Evolutionary conservation across 139 green algal genomes (phyloP).

Genomic region (Picochlorum sp.): DNA sequence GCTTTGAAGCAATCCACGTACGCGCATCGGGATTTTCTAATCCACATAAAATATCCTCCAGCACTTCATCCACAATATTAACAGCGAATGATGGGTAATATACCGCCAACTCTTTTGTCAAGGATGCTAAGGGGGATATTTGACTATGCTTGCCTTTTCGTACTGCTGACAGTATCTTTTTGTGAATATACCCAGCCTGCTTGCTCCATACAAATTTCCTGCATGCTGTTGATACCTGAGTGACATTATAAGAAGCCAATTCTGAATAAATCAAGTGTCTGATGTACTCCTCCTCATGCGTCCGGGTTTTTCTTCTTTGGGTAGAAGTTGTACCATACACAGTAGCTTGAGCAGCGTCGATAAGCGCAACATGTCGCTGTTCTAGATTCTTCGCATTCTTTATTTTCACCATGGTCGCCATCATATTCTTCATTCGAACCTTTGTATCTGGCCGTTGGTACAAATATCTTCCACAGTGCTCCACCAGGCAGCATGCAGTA

Average conservation of each 20-base stretch:
- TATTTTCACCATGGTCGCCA: conserved; percentile 80
- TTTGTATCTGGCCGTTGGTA: conserved; percentile 56
- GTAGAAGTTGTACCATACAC: conserved; percentile 9
- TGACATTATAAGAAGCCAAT: conserved; percentile 24
- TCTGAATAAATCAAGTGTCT: conserved; percentile 74
- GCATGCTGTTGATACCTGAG: too few species aligned
- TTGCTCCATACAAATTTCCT: conserved; percentile 8
- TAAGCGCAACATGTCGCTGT: conserved; percentile 54
- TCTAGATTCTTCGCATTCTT: conserved; percentile 81
- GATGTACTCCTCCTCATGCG: conserved; percentile 79
- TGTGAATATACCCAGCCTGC: conserved; percentile 69
- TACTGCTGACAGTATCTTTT: conserved; percentile 67
- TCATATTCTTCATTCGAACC: conserved; percentile 73
- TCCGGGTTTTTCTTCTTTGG: conserved; percentile 31
- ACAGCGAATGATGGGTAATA: conserved; percentile 75
- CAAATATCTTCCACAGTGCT: conserved; percentile 78
- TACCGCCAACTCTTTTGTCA: conserved; percentile 64
- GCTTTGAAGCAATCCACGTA: background rate
- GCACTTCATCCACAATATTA: conserved; percentile 62
- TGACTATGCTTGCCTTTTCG: conserved; percentile 46
- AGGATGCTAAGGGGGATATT: conserved; percentile 64
- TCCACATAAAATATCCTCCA: conserved; percentile 76
- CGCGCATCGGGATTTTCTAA: conserved; percentile 49
- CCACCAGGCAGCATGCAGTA: conserved; percentile 71
- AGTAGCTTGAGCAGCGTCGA: conserved; percentile 82